A percentile compares a stretch with the other conserved stretches of the same genome.
Conservation (phyloP, 768 basidiomycete species). For the Psilocybe cubensis region DNA sequence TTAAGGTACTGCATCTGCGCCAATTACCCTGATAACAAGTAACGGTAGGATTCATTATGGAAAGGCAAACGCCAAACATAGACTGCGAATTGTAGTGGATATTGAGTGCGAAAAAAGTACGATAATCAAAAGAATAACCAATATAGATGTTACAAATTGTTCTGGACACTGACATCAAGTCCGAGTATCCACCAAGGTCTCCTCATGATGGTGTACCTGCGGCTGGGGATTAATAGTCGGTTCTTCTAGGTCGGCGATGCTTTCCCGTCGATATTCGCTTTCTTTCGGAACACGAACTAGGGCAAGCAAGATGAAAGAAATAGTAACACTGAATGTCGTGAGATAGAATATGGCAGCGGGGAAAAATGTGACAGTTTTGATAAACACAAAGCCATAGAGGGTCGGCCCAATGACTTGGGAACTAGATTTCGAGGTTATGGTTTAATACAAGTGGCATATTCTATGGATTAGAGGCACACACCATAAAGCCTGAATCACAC, state of each 20-base stretch:
- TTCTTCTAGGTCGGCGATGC: constrained; percentile 15
- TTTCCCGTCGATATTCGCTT: constrained; percentile 9
- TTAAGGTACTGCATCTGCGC: not conserved
- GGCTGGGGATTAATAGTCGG: not conserved
- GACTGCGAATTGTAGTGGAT: no score
- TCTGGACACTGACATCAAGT: not conserved
- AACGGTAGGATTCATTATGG: no score
- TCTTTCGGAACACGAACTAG: constrained; percentile 47
- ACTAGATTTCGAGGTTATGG: constrained; percentile 34
- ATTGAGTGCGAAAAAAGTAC: no score
- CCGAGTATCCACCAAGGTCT: constrained; percentile 8
- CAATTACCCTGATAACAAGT: not conserved
- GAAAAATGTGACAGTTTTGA: constrained; percentile 68
- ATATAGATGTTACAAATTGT: not conserved
- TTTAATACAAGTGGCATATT: not conserved
- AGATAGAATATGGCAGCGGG: constrained; percentile 74
- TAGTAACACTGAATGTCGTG: constrained; percentile 38
- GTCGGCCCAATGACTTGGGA: constrained; percentile 72
- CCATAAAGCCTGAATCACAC: constrained; percentile 74
- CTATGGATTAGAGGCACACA: constrained; percentile 26
- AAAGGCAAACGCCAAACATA: no score
- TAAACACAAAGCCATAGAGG: constrained; percentile 72
- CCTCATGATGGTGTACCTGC: not conserved
- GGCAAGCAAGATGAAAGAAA: constrained; percentile 48
- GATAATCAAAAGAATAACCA: not conserved